Evolutionary conservation across 2,329 filamentous ascomycete species (phyloP), one percentile per base, ranked within the genome.

Genomic region (Penicillium janthinellum): DNA sequence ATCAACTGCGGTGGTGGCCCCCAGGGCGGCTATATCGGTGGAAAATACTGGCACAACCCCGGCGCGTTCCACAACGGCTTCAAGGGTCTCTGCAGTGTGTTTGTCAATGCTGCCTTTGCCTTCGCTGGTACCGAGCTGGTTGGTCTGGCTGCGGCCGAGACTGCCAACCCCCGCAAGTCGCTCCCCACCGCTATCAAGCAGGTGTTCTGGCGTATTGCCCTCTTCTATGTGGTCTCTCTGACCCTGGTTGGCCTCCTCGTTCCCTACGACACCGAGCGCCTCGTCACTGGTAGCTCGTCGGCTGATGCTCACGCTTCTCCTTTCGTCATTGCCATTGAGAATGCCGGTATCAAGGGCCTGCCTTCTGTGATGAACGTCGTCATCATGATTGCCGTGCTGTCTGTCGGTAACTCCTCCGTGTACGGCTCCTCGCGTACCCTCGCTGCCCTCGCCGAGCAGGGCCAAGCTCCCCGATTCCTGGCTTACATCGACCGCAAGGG

Each of bases 311-410:
- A 87, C 28, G 90, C 92, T 1, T 96, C 92, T 2, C 94, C 94
- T 1, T 97, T 97, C 74, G 93, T 97, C 68, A 96, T 97, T 69
- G 91, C 93, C 63, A 96, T 96, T 67, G 82, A 90, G 66, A 89
- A 92, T 63, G 92, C 92, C 1, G 89, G 91, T 8, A 96, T 97
- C 68, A 79, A 85, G 44, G 88, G 89, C 2, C 84, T 97, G 2
- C 91, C 92, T 1, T 93, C 90, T 0, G 84, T 97, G 56, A 96
- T 97, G 90, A 97, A 98, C 76, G 88, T 87, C n/a, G 92, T 97
- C 61, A 96, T 97, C 73, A 87, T 97, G 71, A 87, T 96, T 63
- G 90, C 93, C 20, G 92, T 96, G 22, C 80, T 97, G 22, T 96
- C 91, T 0, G 93, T 97, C 60, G 92, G 92, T 59, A 97, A 96